Percentiles rank a stretch among this genome's conserved stretches.
These are phyloP conservation scores for Silene vulgaris DNA, from an alignment of 179 eudicot species.

Conservation along the genomic window DNA sequence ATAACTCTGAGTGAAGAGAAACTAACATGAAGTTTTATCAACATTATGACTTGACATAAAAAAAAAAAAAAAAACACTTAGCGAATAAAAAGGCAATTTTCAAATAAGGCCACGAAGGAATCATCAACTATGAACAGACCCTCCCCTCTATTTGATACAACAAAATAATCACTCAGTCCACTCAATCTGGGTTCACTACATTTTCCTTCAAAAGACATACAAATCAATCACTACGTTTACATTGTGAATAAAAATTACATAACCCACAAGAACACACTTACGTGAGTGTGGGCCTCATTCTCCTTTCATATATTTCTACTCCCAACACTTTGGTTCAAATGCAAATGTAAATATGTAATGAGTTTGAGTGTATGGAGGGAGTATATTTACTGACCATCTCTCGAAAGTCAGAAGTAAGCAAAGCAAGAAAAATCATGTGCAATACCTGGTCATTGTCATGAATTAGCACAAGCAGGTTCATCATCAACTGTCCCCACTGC, in stretches of 20 bases:
- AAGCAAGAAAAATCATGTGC: neutral
- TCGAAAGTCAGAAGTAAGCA: neutral
- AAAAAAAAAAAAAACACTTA: neutral
- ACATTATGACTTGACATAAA: neutral
- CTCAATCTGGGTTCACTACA: too few species aligned
- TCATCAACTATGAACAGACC: neutral
- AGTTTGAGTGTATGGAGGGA: too few species aligned
- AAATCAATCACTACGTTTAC: too few species aligned
- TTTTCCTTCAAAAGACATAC: too few species aligned
- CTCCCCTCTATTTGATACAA: neutral
- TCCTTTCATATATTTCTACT: too few species aligned
- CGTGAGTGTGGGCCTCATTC: too few species aligned
- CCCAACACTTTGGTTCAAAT: too few species aligned
- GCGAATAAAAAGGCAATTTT: too few species aligned
- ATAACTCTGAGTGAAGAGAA: neutral
- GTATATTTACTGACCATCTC: neutral
- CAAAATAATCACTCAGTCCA: too few species aligned
- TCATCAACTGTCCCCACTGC: conserved; percentile 85
- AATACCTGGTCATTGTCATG: conserved; percentile 19
- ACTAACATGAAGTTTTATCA: neutral
- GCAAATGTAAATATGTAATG: too few species aligned
- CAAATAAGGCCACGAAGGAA: neutral
- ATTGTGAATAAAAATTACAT: neutral
- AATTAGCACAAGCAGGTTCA: conserved; percentile 30
- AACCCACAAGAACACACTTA: neutral